Conservation (phyloP, 208 protist species). For the Crithidia expoeki region DNA sequence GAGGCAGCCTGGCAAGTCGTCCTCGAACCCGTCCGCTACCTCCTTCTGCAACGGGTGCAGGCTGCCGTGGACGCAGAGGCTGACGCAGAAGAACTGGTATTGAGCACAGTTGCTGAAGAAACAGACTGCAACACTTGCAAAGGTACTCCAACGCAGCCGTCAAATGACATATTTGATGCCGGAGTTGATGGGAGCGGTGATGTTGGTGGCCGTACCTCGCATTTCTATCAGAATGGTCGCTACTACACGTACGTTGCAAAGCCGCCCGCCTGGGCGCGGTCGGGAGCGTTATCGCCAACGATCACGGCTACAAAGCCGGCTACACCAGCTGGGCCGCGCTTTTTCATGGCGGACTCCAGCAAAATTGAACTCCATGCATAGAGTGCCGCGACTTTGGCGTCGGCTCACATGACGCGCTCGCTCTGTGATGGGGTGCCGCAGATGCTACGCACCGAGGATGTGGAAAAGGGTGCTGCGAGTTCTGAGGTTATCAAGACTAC, state of each 20-base stretch:
- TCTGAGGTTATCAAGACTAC: too few species aligned
- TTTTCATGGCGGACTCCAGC: neutral
- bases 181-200: neutral
- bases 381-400: too few species aligned
- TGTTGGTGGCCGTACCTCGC: neutral
- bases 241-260: slow-evolving; percentile 38
- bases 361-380: too few species aligned
- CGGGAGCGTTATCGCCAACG: neutral
- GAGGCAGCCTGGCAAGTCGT: slow-evolving; percentile 12
- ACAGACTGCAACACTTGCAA: too few species aligned
- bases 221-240: slow-evolving; percentile 44
- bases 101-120: too few species aligned
- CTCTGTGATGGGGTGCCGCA: slow-evolving; percentile 10
- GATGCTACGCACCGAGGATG: neutral
- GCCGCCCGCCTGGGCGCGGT: slow-evolving; percentile 19
- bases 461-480: neutral
- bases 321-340: neutral
- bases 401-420: neutral
- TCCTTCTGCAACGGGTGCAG: slow-evolving; percentile 13
- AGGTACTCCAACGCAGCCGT: neutral
- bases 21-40: slow-evolving; percentile 18
- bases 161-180: neutral
- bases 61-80: neutral
- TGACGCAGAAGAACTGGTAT: neutral
- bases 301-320: neutral